Conservation (phyloP, 768 basidiomycete species). For the Russula virescens region DNA sequence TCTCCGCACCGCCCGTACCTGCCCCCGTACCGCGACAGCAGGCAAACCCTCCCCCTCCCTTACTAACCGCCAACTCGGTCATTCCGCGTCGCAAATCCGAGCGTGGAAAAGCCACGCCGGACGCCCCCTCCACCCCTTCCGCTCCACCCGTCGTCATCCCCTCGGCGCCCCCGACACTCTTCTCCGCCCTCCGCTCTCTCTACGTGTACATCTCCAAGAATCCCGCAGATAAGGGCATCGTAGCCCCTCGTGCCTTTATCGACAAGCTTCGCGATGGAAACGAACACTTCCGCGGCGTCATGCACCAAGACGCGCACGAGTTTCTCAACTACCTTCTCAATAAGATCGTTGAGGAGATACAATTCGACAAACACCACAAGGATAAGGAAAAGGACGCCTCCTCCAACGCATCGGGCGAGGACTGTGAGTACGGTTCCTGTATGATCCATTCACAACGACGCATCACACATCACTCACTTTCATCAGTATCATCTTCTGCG, state of each 20-base stretch:
- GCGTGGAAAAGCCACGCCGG: constrained; percentile 41
- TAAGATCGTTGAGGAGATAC: constrained; percentile 88
- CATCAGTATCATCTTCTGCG: constrained; percentile 53
- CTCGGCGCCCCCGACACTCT: constrained; percentile 64
- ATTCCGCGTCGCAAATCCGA: constrained; percentile 51
- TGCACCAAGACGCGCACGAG: constrained; percentile 99
- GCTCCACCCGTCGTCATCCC: constrained; percentile 44
- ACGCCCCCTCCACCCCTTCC: constrained; percentile 29
- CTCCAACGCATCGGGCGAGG: constrained; percentile 42
- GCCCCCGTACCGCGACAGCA: constrained; percentile 27
- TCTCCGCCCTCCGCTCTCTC: constrained; percentile 90
- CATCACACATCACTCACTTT: too few relatives aligned
- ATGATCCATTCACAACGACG: too few relatives aligned
- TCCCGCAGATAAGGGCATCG: constrained; percentile 73
- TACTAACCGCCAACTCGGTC: constrained; percentile 33
- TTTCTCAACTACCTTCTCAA: constrained; percentile 94
- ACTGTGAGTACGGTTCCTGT: constrained; percentile 53
- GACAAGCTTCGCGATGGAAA: constrained; percentile 92
- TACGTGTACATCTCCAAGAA: constrained; percentile 79
- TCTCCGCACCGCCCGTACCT: constrained; percentile 38
- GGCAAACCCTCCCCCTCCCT: constrained; percentile 26
- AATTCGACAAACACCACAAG: constrained; percentile 50
- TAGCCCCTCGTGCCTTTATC: constrained; percentile 87
- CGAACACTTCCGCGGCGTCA: constrained; percentile 81
- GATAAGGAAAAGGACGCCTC: not conserved